Percentiles rank a stretch among this genome's conserved stretches.
phyloP scores from a whole-genome alignment of 768 basidiomycete genomes.

The Pseudohyphozyma bogoriensis region DNA sequence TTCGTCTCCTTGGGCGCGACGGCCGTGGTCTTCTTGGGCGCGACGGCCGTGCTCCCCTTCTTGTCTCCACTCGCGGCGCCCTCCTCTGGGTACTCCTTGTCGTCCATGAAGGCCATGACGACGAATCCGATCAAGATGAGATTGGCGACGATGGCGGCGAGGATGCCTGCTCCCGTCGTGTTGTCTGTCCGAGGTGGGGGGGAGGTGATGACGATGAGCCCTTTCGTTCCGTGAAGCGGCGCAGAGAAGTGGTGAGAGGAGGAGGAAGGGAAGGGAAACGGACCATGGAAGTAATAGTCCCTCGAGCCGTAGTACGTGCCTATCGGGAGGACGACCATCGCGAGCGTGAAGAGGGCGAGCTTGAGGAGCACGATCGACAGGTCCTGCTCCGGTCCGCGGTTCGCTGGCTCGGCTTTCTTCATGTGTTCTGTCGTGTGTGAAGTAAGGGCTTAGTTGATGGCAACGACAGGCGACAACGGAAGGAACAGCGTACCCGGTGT shows the following conservation, averaged over 20 bases:
- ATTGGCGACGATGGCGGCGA: constrained; percentile 40
- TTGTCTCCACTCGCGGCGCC: too few species aligned
- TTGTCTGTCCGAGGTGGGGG: constrained; percentile 25
- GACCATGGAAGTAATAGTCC: constrained; percentile 36
- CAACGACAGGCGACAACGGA: too few species aligned
- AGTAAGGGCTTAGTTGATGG: too few species aligned
- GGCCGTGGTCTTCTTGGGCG: too few species aligned
- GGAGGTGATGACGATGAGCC: background rate
- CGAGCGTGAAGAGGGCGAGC: constrained; percentile 39
- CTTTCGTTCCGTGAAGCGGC: background rate
- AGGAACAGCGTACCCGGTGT: too few species aligned
- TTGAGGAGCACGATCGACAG: constrained; percentile 37
- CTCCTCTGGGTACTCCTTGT: constrained; percentile 18
- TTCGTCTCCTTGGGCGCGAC: too few species aligned
- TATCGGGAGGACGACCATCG: constrained; percentile 40
- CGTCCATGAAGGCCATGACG: constrained; percentile 40
- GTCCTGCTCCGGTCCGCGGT: too few species aligned
- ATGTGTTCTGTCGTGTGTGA: too few species aligned
- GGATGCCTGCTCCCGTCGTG: constrained; percentile 38
- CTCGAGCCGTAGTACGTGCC: constrained; percentile 38
- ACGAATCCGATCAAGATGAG: constrained; percentile 39
- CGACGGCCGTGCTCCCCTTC: too few species aligned
- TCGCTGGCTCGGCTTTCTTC: too few species aligned
- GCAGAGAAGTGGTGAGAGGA: background rate
- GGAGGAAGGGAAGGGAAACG: constrained; percentile 11